Evolutionary conservation across 345 rosid species (phyloP).

Genomic region (Passiflora organensis): DNA sequence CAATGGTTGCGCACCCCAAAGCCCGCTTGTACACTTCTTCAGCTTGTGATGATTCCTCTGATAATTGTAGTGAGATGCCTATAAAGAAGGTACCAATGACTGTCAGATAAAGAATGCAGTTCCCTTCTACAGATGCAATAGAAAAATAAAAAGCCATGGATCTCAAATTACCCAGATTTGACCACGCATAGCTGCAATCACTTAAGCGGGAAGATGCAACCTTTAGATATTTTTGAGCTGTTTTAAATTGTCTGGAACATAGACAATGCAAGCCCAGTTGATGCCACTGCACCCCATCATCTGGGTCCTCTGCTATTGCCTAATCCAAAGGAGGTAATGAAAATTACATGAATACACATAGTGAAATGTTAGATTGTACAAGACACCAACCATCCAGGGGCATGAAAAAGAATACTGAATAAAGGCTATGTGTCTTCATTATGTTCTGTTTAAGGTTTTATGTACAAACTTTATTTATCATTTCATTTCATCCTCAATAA

Average conservation of each 20-base stretch:
- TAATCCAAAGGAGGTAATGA: slow-evolving; percentile 19
- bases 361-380: neutral
- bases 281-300: slow-evolving; percentile 82
- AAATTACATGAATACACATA: neutral
- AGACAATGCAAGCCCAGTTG: slow-evolving; percentile 93
- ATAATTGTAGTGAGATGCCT: slow-evolving; percentile 84
- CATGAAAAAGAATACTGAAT: no score
- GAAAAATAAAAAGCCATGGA: neutral
- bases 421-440: no score
- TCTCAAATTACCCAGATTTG: slow-evolving; percentile 62
- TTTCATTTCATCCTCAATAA: no score
- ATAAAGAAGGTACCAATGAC: slow-evolving; percentile 1
- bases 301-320: slow-evolving; percentile 84
- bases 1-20: slow-evolving; percentile 50
- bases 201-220: slow-evolving; percentile 57
- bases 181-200: slow-evolving; percentile 77
- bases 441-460: no score
- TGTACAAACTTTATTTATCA: no score
- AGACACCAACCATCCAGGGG: no score
- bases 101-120: neutral
- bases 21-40: slow-evolving; percentile 62
- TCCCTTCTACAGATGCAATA: neutral
- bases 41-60: slow-evolving; percentile 57
- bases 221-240: slow-evolving; percentile 84
- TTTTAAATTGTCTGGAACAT: slow-evolving; percentile 62